Evolutionary conservation across 805 yeast genomes (phyloP).

Genomic region (Hanseniaspora nectarophila): DNA sequence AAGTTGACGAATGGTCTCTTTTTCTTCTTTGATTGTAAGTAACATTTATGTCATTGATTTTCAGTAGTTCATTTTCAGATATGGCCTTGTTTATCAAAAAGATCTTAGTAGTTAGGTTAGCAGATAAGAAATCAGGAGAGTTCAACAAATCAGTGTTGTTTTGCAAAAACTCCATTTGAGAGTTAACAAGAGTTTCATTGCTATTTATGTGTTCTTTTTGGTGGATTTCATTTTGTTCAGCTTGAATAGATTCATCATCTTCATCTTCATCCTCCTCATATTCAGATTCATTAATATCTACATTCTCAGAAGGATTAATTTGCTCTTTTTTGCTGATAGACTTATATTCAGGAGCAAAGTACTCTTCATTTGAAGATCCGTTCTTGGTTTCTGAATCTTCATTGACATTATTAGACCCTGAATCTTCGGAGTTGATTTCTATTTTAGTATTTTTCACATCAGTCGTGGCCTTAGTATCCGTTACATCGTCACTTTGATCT

Average conservation of each 20-base stretch:
- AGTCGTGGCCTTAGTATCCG: not conserved
- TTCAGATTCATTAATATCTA: slow-evolving; percentile 3
- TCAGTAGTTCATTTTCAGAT: not conserved
- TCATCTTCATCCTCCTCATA: slow-evolving; percentile 11
- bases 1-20: slow-evolving; percentile 8
- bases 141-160: slow-evolving; percentile 24
- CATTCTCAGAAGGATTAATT: slow-evolving; percentile 6
- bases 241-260: not conserved
- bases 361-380: slow-evolving; percentile 5
- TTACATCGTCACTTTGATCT: not conserved
- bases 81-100: slow-evolving; percentile 1
- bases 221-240: not conserved
- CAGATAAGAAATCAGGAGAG: slow-evolving; percentile 25
- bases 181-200: slow-evolving; percentile 22
- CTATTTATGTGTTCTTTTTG: not conserved
- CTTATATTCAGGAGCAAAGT: not conserved
- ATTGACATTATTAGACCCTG: not conserved
- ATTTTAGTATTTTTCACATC: not conserved
- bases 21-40: slow-evolving; percentile 12
- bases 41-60: not conserved
- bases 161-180: slow-evolving; percentile 23
- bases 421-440: not conserved
- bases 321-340: not conserved
- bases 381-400: slow-evolving; percentile 1
- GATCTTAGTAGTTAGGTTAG: slow-evolving; percentile 1